Percentiles rank a stretch among this genome's conserved stretches.
These are phyloP conservation scores for Withania somnifera DNA, from an alignment of 305 asterid genomes.

Conservation along the genomic window DNA sequence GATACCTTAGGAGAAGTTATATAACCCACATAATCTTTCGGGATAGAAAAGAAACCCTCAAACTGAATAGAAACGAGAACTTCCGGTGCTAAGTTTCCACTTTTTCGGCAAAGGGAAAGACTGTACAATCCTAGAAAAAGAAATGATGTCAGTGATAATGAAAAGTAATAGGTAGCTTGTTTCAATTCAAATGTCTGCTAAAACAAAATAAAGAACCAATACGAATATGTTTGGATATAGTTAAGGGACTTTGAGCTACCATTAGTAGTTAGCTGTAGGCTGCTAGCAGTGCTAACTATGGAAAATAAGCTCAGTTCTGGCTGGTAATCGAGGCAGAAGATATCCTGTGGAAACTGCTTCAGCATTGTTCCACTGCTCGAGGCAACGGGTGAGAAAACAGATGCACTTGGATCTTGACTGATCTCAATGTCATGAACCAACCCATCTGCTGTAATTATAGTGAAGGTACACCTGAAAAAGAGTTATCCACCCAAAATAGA, in stretches of 20 bases:
- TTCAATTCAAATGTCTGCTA: background rate
- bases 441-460: conserved; percentile 72
- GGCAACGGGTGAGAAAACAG: conserved; percentile 42
- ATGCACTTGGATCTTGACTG: conserved; percentile 75
- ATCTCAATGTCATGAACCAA: conserved; percentile 74
- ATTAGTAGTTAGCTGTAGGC: conserved; percentile 25
- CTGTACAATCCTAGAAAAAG: conserved; percentile 46
- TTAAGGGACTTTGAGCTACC: conserved; percentile 13
- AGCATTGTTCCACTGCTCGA: conserved; percentile 27
- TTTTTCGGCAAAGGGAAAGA: conserved; percentile 64
- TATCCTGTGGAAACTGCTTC: conserved; percentile 44
- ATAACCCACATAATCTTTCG: conserved; percentile 32
- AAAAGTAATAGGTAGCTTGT: background rate
- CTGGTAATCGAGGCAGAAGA: conserved; percentile 74
- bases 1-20: conserved; percentile 61
- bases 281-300: conserved; percentile 43
- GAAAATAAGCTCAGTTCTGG: conserved; percentile 45
- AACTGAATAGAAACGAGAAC: conserved; percentile 33
- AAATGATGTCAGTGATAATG: conserved; percentile 8
- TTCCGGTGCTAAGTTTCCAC: conserved; percentile 41
- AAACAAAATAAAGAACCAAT: background rate
- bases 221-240: background rate
- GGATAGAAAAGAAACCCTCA: conserved; percentile 52
- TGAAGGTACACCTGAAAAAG: conserved; percentile 69
- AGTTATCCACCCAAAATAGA: conserved; percentile 10